Conservation (phyloP, 805 yeast species). For the Metahyphopichia silvanorum region DNA sequence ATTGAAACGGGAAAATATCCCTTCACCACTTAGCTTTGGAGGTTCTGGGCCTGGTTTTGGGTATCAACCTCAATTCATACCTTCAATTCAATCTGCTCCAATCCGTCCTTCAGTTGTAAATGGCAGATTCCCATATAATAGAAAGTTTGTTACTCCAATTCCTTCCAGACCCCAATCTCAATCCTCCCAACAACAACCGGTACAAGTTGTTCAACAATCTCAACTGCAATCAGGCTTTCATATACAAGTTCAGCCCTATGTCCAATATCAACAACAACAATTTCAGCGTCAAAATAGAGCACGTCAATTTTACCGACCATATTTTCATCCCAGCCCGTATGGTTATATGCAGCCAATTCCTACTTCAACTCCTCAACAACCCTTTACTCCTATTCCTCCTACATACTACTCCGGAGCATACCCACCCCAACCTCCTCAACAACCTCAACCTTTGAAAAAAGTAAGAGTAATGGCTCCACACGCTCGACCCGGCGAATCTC, state of each 20-base stretch:
- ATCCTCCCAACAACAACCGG: neutral
- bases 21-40: conserved; percentile 25
- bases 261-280: conserved; percentile 4
- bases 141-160: too few species aligned
- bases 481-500: too few species aligned
- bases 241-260: conserved; percentile 4
- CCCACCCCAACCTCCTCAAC: conserved; percentile 1
- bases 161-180: neutral
- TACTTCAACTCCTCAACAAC: neutral
- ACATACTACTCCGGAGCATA: neutral
- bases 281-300: conserved; percentile 1
- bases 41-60: conserved; percentile 3
- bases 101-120: conserved; percentile 10
- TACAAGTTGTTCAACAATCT: neutral
- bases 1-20: conserved; percentile 30
- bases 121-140: neutral
- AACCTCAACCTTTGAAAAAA: conserved; percentile 7
- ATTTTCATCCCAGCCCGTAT: neutral
- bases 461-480: conserved; percentile 6
- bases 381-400: neutral
- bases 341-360: neutral
- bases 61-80: conserved; percentile 5
- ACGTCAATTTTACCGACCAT: conserved; percentile 1
- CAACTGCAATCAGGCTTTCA: conserved; percentile 1
- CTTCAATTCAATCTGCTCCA: conserved; percentile 34